These are phyloP conservation scores for Phytophthora parvispora DNA, from an alignment of 352 stramenopile species.

Conservation along the genomic window DNA sequence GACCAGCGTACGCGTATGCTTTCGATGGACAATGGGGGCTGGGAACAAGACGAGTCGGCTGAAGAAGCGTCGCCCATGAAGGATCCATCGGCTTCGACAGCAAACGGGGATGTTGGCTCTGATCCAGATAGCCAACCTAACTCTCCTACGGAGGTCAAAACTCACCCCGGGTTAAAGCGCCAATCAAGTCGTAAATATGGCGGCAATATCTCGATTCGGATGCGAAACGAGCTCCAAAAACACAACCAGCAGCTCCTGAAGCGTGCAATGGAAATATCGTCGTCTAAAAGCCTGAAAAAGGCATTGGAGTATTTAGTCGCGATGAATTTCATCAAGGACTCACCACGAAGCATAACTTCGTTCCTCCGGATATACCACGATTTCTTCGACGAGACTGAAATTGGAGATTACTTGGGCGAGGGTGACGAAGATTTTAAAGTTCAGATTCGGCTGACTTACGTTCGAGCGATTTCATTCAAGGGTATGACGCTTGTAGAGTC, in stretches of 20 bases:
- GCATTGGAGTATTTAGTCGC: constrained; percentile 87
- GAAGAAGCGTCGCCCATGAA: constrained; percentile 41
- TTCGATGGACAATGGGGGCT: constrained; percentile 88
- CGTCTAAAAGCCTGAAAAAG: constrained; percentile 89
- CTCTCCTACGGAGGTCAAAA: constrained; percentile 22
- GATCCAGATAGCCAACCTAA: constrained; percentile 19
- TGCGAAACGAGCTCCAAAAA: constrained; percentile 88
- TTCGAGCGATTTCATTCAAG: constrained; percentile 97
- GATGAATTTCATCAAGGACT: constrained; percentile 90
- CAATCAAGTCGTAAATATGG: constrained; percentile 44
- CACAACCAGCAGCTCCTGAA: constrained; percentile 85
- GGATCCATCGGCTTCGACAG: background rate
- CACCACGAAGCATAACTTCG: constrained; percentile 91
- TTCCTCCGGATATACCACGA: constrained; percentile 97
- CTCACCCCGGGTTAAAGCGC: constrained; percentile 11
- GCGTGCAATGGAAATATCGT: constrained; percentile 83
- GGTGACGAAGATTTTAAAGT: constrained; percentile 90
- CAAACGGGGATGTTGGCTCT: constrained; percentile 1
- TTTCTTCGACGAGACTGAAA: constrained; percentile 92
- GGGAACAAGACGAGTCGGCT: constrained; percentile 80
- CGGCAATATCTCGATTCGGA: constrained; percentile 71
- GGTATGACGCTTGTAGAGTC: constrained; percentile 98
- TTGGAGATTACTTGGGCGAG: constrained; percentile 98
- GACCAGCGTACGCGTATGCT: constrained; percentile 80
- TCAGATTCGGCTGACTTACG: constrained; percentile 96